phyloP scores from a whole-genome alignment of 768 basidiomycete genomes.

The Melanogaster broomeanus region DNA sequence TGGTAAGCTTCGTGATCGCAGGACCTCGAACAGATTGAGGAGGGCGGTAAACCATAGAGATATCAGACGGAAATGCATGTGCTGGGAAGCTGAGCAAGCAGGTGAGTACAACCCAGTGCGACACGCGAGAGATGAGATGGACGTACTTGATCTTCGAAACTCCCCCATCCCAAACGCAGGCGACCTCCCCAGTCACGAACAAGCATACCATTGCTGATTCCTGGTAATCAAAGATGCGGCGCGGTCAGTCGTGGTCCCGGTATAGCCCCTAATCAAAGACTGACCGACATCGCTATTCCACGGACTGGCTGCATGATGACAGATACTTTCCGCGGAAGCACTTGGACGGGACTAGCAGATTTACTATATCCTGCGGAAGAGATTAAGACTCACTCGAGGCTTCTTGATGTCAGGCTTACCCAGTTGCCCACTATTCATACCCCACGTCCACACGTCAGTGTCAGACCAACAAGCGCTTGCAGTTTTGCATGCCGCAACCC shows the following conservation, averaged over 20 bases:
- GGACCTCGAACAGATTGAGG: conserved; percentile 73
- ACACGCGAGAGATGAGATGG: neutral
- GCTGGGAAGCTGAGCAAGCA: conserved; percentile 61
- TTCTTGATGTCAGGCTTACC: conserved; percentile 44
- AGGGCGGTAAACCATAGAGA: conserved; percentile 71
- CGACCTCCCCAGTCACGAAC: conserved; percentile 75
- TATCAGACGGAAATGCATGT: conserved; percentile 74
- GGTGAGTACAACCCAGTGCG: neutral
- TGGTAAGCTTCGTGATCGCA: conserved; percentile 76
- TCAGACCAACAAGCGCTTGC: conserved; percentile 90
- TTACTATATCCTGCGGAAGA: conserved; percentile 69
- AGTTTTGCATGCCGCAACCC: conserved; percentile 84
- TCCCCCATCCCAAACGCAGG: conserved; percentile 79
- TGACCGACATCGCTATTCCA: conserved; percentile 72
- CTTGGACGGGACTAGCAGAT: conserved; percentile 69
- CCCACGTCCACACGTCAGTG: conserved; percentile 81
- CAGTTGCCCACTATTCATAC: conserved; percentile 90
- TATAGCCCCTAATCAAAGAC: conserved; percentile 23
- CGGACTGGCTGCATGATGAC: conserved; percentile 70
- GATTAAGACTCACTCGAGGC: neutral
- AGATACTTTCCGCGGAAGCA: conserved; percentile 79
- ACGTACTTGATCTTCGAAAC: conserved; percentile 73
- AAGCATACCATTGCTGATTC: conserved; percentile 85
- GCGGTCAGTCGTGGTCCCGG: neutral
- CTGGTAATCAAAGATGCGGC: conserved; percentile 36